Evolutionary conservation across 176 grass and related monocot species (phyloP).

Genomic region (Rhynchospora pubera): DNA sequence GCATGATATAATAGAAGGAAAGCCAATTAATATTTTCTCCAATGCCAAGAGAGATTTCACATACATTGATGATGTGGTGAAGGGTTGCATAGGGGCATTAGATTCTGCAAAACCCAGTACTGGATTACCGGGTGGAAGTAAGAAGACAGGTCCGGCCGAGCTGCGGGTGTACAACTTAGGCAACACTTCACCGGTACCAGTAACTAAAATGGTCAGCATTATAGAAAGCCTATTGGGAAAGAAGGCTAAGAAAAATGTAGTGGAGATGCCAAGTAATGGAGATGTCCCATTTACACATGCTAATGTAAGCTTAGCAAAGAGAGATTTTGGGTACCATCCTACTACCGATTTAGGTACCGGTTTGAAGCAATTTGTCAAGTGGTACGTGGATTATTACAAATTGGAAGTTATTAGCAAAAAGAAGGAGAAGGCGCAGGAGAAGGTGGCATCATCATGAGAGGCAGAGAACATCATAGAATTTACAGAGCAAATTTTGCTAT

Average conservation of each 20-base stretch:
- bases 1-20: constrained; percentile 55
- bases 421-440: constrained; percentile 35
- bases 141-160: constrained; percentile 55
- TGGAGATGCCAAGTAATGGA: constrained; percentile 87
- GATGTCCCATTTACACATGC: constrained; percentile 96
- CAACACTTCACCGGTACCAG: constrained; percentile 85
- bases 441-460: constrained; percentile 37
- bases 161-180: constrained; percentile 92
- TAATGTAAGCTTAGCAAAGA: constrained; percentile 74
- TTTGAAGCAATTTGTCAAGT: constrained; percentile 71
- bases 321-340: constrained; percentile 83
- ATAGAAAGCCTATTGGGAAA: constrained; percentile 72
- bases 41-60: constrained; percentile 79
- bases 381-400: constrained; percentile 80
- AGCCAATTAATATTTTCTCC: constrained; percentile 76
- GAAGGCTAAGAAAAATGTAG: constrained; percentile 84
- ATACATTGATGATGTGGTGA: constrained; percentile 96
- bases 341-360: constrained; percentile 74
- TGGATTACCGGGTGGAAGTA: constrained; percentile 39
- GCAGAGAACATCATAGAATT: not conserved
- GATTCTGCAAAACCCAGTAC: constrained; percentile 77
- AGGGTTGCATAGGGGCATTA: constrained; percentile 73
- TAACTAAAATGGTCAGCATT: constrained; percentile 74
- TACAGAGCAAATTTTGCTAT: constrained; percentile 16
- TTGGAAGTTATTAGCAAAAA: constrained; percentile 39